A percentile compares a stretch with the other conserved stretches of the same genome.
phyloP scores from a whole-genome alignment of 2,329 filamentous ascomycete species.

The Didymella arachidicola region DNA sequence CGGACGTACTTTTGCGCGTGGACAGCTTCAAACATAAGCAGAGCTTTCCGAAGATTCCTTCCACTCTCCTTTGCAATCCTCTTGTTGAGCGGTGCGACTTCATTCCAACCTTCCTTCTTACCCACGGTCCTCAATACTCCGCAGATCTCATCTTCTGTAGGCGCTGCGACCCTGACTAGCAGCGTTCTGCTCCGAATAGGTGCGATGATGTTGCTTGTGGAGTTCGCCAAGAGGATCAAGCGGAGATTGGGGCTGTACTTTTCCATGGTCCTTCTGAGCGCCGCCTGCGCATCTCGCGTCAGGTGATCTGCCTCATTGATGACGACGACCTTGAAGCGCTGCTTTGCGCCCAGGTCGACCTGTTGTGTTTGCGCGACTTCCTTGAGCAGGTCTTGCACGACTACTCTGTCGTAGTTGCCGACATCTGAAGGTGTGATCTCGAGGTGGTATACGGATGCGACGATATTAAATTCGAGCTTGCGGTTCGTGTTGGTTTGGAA shows the following conservation, averaged over 20 bases:
- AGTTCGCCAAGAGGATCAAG: conserved; percentile 91
- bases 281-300: conserved; percentile 92
- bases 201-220: conserved; percentile 98
- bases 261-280: conserved; percentile 95
- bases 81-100: conserved; percentile 76
- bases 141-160: conserved; percentile 84
- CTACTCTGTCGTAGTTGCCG: conserved; percentile 93
- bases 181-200: conserved; percentile 92
- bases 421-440: conserved; percentile 98
- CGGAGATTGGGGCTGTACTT: conserved; percentile 97
- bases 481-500: conserved; percentile 96
- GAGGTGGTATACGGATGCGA: conserved; percentile 94
- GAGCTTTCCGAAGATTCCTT: conserved; percentile 84
- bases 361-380: conserved; percentile 99
- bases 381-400: conserved; percentile 93
- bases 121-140: conserved; percentile 73
- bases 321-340: conserved; percentile 97
- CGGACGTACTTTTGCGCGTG: conserved; percentile 89
- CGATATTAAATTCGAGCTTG: conserved; percentile 99
- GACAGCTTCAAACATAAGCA: conserved; percentile 97
- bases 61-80: conserved; percentile 91
- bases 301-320: conserved; percentile 99
- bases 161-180: conserved; percentile 89
- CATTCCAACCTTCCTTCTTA: conserved; percentile 84
- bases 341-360: conserved; percentile 89